These are phyloP conservation scores for Aspergillus fructus DNA, from an alignment of 2,329 filamentous ascomycete species.

Conservation along the genomic window DNA sequence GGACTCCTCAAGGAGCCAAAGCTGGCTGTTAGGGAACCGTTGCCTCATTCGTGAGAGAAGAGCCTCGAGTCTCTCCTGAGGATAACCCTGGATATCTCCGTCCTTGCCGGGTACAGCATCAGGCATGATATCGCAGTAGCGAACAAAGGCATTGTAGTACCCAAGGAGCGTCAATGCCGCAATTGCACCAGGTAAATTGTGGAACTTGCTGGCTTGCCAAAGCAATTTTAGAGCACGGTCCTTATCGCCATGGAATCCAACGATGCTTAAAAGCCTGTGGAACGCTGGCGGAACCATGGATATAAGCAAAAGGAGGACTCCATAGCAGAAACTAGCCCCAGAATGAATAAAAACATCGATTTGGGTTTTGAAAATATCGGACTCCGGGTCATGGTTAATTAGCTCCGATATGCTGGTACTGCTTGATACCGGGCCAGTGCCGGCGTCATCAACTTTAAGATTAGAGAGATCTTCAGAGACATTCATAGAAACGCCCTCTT, in stretches of 20 bases:
- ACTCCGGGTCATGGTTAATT: conserved; percentile 55
- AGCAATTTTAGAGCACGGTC: conserved; percentile 79
- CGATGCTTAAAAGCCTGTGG: conserved; percentile 78
- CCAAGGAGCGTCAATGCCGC: conserved; percentile 76
- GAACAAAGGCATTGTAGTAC: conserved; percentile 85
- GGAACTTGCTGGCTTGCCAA: conserved; percentile 83
- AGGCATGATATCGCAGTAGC: conserved; percentile 83
- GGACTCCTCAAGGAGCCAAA: conserved; percentile 89
- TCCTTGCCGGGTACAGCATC: conserved; percentile 44
- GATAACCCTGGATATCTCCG: conserved; percentile 68
- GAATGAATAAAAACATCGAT: conserved; percentile 88
- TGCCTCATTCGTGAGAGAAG: conserved; percentile 72
- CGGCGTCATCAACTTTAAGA: conserved; percentile 22
- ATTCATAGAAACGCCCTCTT: conserved; percentile 12
- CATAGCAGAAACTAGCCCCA: conserved; percentile 85
- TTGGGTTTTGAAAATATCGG: conserved; percentile 67
- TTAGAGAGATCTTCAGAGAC: conserved; percentile 24
- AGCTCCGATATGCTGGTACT: conserved; percentile 24
- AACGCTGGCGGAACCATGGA: conserved; percentile 92
- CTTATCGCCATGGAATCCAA: conserved; percentile 88
- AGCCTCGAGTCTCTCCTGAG: conserved; percentile 63
- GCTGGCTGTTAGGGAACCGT: conserved; percentile 75
- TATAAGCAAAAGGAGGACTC: conserved; percentile 80
- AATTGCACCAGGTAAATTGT: conserved; percentile 90
- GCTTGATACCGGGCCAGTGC: conserved; percentile 19